Evolutionary conservation across 139 green algal genomes (phyloP), one percentile per base, ranked within the genome.

Genomic region (Chlamydomonas applanata): DNA sequence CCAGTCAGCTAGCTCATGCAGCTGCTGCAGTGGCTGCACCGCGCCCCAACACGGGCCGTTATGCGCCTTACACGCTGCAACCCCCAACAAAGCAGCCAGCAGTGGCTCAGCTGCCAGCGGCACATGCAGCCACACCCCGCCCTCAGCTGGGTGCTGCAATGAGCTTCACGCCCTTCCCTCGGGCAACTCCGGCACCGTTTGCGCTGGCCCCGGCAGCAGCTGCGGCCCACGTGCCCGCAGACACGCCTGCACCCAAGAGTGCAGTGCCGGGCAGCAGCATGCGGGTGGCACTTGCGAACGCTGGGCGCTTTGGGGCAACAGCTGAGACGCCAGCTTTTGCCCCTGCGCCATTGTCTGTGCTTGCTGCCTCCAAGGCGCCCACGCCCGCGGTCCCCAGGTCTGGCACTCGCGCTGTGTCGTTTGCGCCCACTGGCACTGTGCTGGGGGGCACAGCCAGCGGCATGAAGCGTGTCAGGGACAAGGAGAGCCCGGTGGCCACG

Each of bases 201-300:
- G 40, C 40, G 40, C 40, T 49, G 7, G 11, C 11, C 7, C 40
- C 40, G 7, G 40, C 40, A 11, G 7, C 40, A 49, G 40, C 40
- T 7, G 54, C 9, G 5, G 54, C 24, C 4, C 13, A 62, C 54
- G 24, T 9, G 13, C 22, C 13, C 4, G 54, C 72, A 11, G 72
- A 32, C 9, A 62, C 64, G 44, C 46, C 69, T 40, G 40, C 40
- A 2, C 69, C 71, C 1, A 60, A 77, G 54, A 29, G 36, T n/a
- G 60, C 36, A 13, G 29, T 27, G 17, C 46, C 56, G 44, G 72
- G 9, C 30, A 24, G 20, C 29, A 71, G 61, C 35, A 72, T 78
- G 72, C 2, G 36, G 24, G 46, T 66, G 32, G 36, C 30, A 11
- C 61, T 45, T 4, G 61, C 27, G 14, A 24, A 69, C 14, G 54